These are phyloP conservation scores for Alternaria postmessia DNA, from an alignment of 2,329 filamentous ascomycete genomes.

Conservation along the genomic window DNA sequence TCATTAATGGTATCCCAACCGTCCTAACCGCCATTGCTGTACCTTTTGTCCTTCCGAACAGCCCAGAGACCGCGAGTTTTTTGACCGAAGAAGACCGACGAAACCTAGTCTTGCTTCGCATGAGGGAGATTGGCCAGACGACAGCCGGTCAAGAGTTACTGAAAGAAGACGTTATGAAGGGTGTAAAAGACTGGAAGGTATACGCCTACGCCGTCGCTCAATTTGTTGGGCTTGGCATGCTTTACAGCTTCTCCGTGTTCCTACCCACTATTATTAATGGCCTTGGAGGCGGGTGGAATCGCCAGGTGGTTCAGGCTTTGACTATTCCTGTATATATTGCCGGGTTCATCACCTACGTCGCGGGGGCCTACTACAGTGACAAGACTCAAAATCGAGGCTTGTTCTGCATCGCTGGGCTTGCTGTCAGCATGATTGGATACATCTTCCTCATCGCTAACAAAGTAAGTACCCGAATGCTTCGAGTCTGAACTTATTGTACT, in stretches of 20 bases:
- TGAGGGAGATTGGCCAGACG: conserved; percentile 56
- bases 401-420: conserved; percentile 34
- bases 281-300: conserved; percentile 35
- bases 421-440: conserved; percentile 59
- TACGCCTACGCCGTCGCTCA: conserved; percentile 57
- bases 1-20: conserved; percentile 43
- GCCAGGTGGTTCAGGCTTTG: conserved; percentile 37
- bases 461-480: not conserved
- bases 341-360: conserved; percentile 35
- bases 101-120: conserved; percentile 28
- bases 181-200: conserved; percentile 50
- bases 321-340: conserved; percentile 44
- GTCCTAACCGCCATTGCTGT: conserved; percentile 53
- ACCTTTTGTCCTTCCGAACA: conserved; percentile 63
- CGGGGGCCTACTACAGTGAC: conserved; percentile 36
- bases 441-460: conserved; percentile 48
- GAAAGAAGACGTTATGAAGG: conserved; percentile 58
- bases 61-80: conserved; percentile 46
- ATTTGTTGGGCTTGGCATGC: conserved; percentile 35
- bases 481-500: not conserved
- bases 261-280: conserved; percentile 43
- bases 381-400: conserved; percentile 37
- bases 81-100: conserved; percentile 35
- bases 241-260: conserved; percentile 39
- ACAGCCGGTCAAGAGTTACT: conserved; percentile 56